phyloP scores from a whole-genome alignment of 805 yeast species.

The Starmera caribaea region DNA sequence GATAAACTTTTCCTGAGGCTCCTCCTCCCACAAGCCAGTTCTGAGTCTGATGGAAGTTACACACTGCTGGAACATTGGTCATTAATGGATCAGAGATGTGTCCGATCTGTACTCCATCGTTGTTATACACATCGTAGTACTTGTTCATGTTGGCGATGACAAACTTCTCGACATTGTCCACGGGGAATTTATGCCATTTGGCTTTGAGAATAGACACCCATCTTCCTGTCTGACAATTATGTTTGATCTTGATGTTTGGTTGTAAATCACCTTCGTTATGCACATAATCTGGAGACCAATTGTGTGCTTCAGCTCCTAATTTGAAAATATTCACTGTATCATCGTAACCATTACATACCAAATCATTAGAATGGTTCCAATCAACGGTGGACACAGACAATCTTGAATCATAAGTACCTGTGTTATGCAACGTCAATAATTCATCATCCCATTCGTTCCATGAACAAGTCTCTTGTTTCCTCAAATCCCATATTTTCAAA shows the following conservation, averaged over 20 bases:
- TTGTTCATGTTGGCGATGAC: conserved; percentile 91
- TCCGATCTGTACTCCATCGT: conserved; percentile 68
- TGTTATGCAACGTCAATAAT: conserved; percentile 21
- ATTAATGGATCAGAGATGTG: conserved; percentile 55
- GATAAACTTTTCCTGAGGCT: conserved; percentile 81
- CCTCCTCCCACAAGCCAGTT: conserved; percentile 94
- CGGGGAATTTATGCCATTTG: conserved; percentile 71
- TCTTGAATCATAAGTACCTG: conserved; percentile 60
- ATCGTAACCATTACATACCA: conserved; percentile 92
- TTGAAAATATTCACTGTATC: conserved; percentile 71
- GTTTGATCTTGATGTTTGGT: conserved; percentile 62
- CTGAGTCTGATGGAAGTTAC: conserved; percentile 70
- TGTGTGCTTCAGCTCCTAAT: conserved; percentile 23
- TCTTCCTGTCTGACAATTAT: conserved; percentile 93
- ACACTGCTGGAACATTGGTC: conserved; percentile 91
- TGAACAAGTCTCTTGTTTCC: conserved; percentile 36
- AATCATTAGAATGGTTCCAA: conserved; percentile 45
- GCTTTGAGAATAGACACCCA: conserved; percentile 94
- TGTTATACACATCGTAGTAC: conserved; percentile 72
- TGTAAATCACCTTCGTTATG: conserved; percentile 25
- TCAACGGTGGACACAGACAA: conserved; percentile 81
- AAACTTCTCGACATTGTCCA: conserved; percentile 69
- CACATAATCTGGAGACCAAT: conserved; percentile 10
- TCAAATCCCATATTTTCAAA: conserved; percentile 77
- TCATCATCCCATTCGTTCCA: conserved; percentile 53